phyloP scores from a whole-genome alignment of 306 rosid species.

The Prunus davidiana region DNA sequence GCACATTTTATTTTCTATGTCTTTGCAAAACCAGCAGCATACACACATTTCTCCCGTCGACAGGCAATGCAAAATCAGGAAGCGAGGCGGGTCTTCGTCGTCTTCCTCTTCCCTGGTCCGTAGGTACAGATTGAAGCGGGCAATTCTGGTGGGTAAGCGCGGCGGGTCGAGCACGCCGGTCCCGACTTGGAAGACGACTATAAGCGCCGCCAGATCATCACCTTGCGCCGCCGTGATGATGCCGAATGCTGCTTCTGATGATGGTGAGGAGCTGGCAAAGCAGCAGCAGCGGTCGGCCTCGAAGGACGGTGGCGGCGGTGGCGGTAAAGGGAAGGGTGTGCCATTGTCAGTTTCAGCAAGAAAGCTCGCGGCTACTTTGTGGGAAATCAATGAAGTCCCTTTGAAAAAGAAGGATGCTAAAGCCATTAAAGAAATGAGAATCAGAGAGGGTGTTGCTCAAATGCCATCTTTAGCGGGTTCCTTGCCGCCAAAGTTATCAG shows the following conservation, averaged over 20 bases:
- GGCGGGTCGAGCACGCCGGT: conserved; percentile 69
- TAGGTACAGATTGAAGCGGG: conserved; percentile 51
- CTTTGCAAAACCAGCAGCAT: conserved; percentile 33
- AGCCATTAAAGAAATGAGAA: conserved; percentile 20
- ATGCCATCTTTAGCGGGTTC: conserved; percentile 28
- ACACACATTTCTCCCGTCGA: conserved; percentile 1
- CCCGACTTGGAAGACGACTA: conserved; percentile 64
- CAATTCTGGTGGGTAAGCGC: conserved; percentile 47
- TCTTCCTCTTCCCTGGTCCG: conserved; percentile 52
- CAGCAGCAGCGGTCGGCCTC: neutral
- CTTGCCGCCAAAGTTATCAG: conserved; percentile 46
- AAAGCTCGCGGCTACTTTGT: conserved; percentile 74
- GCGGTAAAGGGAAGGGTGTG: conserved; percentile 41
- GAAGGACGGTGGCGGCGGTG: neutral
- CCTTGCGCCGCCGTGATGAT: neutral
- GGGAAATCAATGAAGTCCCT: conserved; percentile 66
- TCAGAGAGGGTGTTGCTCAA: conserved; percentile 25
- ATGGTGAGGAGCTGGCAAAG: neutral
- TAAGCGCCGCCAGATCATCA: conserved; percentile 5
- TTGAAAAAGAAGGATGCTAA: conserved; percentile 40
- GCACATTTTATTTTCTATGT: conserved; percentile 36
- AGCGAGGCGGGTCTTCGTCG: conserved; percentile 57
- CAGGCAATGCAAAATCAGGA: conserved; percentile 55
- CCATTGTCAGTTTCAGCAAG: conserved; percentile 48
- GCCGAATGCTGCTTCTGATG: neutral